Base-by-base conservation (phyloP, 176 grass and related monocot genomes). In the Cocos nucifera region DNA sequence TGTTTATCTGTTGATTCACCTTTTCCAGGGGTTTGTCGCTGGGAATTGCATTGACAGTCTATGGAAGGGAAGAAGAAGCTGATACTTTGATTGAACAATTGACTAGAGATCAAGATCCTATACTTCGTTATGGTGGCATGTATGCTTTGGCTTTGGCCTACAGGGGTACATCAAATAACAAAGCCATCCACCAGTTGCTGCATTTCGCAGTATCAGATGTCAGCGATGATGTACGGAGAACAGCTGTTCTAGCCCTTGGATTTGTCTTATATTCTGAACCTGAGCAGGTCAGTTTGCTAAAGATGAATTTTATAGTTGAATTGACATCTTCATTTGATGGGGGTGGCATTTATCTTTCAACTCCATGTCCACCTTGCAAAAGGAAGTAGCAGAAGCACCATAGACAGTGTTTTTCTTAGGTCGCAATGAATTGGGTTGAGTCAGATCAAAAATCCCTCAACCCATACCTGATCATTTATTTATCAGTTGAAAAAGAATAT, bases 161-260 rank as follows among this genome's bases (percentile, higher is more conserved):
- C 73, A 89, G 88, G 48, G 93, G 94, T 69, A 98, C 94, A 19
- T 76, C 94, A 24, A 98, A 98, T 54, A 98, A 98, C 70, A 98
- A 93, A 69, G 94, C 94, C 68, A 98, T 98, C 69, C 94, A 92
- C 65, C 94, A 98, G 70, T 73, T 98, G 54, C 79, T 99, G 30
- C 94, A 99, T 79, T 99, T 99, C 53, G 94, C 94, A 75, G 88
- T 99, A 27, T 99, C 94, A 3, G 94, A 99, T 6, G 94, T 99
- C 50, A 99, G 94, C 62, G 94, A 99, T 72, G 94, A 99, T 99
- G 94, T 99, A 49, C 82, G 94, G 51, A 89, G 94, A 71, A 99
- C 88, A 54, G 94, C 94, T 62, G 94, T 99, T 69, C 81, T 99
- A 77, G 81, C 85, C 65, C 94, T 99, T 81, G 94, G 94, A 54